Evolutionary conservation across 164 flowering plant genomes (phyloP), one percentile per base, ranked within the genome.

Genomic region (Liriodendron chinense): DNA sequence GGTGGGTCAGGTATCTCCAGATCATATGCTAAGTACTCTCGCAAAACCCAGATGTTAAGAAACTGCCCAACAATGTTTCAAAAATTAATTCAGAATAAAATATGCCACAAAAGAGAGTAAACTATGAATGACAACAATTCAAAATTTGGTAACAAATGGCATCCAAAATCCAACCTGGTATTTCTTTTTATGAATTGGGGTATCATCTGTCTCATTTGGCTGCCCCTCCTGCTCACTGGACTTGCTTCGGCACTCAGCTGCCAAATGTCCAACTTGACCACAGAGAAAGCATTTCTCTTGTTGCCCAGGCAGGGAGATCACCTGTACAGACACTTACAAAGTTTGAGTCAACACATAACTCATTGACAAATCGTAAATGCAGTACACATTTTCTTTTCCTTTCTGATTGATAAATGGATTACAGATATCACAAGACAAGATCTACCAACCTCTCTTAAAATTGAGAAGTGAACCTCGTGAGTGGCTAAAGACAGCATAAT

Each of bases 381-480:
- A 24, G 14, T 14, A 23, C 2, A 23, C 12, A 62, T 12, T 59
- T 69, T 34, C 57, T 59, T 23, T 61, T 24, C 59, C 18, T 16
- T 53, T 53, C 18, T 53, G 13, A 53, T 53, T 65, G n/a, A 22
- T 65, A 65, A 23, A n/a, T 14, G 28, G n/a, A 67, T 12, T 18
- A 26, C 3, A 26, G 69, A 26, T 67, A 67, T 0, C 7, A 10
- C 47, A 34, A 43, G 49, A 67, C 6, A 25, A 56, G 65, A 65
- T 1, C 59, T 16, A 84, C 89, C 59, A 47, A 96, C 99, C 97
- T 96, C 99, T 84, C 99, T 88, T 77, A 96, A 79, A 78, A 96
- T 89, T 75, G 99, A 91, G 69, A 96, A 96, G 78, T 96, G 99
- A 82, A 96, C 86, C 86, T 96, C 99, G 79, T 96, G 99, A 22